Base-by-base conservation (phyloP, 371 early-diverging fungal species). In the Parasitella parasitica region DNA sequence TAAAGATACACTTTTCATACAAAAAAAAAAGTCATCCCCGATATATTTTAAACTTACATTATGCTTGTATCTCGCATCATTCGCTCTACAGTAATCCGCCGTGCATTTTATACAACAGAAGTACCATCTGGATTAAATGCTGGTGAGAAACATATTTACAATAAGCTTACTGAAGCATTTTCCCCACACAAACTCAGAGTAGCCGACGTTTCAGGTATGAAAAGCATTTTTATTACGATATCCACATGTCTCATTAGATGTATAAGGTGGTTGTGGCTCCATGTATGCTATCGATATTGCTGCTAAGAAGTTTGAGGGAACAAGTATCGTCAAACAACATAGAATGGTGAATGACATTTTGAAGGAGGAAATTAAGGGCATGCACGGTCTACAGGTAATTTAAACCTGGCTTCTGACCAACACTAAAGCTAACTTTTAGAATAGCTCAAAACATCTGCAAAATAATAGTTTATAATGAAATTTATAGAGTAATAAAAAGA, bases 231-330 rank as follows among this genome's bases (percentile, higher is more conserved):
- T 28, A 15, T n/a, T 2, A 49, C 28, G 4, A 49, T 27, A 28
- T 15, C 6, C 32, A 32, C 32, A 32, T 20, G 7, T 43, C 43
- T 20, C 11, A 22, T 22, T 0, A 0, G 20, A 20, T 43, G 50
- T 37, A n/a, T 34, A 16, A 89, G 93, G 95, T 50, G 97, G 97
- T 22, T 97, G 97, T 71, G 97, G 97, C 22, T 91, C 94, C 34
- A 95, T 95, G 95, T 96, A 94, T 66, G 89, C 89, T 24, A 89
- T 97, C 51, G 90, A 92, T 64, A 89, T 97, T 66, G 86, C 89
- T 27, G 85, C 92, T 43, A 75, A 82, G 15, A 68, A 80, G 50
- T 97, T 97, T 78, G 83, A 87, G 70, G 91, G 91, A 15, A 66
- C 86, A 41, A 74, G 71, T 12, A 82, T 91, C 66, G 89, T 97